phyloP scores from a whole-genome alignment of 257 asterid species.

The Haberlea rhodopensis region DNA sequence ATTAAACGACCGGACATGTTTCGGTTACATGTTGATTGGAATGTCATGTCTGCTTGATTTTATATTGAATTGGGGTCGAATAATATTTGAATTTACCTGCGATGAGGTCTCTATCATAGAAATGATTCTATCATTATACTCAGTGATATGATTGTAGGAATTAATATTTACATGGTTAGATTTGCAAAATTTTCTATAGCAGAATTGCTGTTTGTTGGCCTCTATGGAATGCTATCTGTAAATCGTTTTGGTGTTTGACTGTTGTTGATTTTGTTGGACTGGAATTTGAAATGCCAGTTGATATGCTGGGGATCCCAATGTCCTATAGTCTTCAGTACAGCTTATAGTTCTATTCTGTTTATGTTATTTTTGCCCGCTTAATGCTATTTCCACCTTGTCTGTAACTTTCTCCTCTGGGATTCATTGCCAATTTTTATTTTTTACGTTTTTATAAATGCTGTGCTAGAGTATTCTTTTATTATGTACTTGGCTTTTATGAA shows the following conservation, averaged over 20 bases:
- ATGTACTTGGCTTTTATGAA: too few species aligned
- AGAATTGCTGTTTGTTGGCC: not conserved
- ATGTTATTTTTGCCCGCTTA: too few species aligned
- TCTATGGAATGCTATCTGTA: too few species aligned
- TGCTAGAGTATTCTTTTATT: too few species aligned
- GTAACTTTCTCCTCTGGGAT: too few species aligned
- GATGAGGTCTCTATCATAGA: not conserved
- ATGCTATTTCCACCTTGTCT: too few species aligned
- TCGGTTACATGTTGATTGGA: too few species aligned
- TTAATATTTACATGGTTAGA: not conserved
- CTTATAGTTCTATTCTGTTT: not conserved
- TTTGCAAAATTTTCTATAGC: not conserved
- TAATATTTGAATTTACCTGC: not conserved
- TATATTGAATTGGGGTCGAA: not conserved
- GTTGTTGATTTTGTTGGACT: not conserved
- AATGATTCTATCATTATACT: not conserved
- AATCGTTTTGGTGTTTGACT: not conserved
- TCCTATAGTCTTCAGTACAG: not conserved
- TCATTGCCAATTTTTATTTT: too few species aligned
- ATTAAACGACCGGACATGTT: too few species aligned
- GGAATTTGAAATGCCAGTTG: not conserved
- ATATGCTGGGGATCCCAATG: not conserved
- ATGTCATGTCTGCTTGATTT: not conserved
- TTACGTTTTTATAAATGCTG: too few species aligned
- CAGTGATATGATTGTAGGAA: not conserved